Percentiles rank a stretch among this genome's conserved stretches.
Evolutionary conservation across 306 rosid genomes (phyloP).

Genomic region (Cicer judaicum): DNA sequence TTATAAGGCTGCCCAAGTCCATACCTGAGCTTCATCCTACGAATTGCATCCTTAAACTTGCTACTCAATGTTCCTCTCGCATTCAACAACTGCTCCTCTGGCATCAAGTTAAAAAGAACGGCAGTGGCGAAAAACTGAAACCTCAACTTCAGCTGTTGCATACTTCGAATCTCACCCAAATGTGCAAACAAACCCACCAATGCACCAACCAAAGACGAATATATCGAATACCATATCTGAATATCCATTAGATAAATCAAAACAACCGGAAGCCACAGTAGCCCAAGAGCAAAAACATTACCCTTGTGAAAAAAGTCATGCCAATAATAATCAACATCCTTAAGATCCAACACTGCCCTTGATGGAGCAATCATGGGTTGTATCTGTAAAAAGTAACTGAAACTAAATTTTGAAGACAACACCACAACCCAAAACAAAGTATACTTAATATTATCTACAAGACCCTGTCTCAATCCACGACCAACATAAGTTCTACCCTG

Average conservation of each 20-base stretch:
- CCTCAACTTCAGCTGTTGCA: slow-evolving; percentile 77
- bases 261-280: slow-evolving; percentile 85
- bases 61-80: slow-evolving; percentile 65
- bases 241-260: slow-evolving; percentile 89
- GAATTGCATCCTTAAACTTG: slow-evolving; percentile 70
- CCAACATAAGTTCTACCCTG: slow-evolving; percentile 79
- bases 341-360: slow-evolving; percentile 54
- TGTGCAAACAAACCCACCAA: slow-evolving; percentile 82
- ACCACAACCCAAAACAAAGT: slow-evolving; percentile 77
- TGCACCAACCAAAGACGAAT: slow-evolving; percentile 88
- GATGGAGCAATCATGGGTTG: slow-evolving; percentile 81
- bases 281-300: slow-evolving; percentile 58
- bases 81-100: slow-evolving; percentile 81
- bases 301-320: slow-evolving; percentile 53
- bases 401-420: slow-evolving; percentile 72
- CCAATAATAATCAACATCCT: slow-evolving; percentile 59
- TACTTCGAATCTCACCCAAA: slow-evolving; percentile 92
- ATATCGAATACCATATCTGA: slow-evolving; percentile 91
- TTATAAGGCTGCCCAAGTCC: slow-evolving; percentile 83
- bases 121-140: slow-evolving; percentile 95
- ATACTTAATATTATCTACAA: slow-evolving; percentile 71
- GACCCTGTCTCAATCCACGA: slow-evolving; percentile 91
- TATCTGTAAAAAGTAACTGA: slow-evolving; percentile 88
- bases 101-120: slow-evolving; percentile 84
- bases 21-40: slow-evolving; percentile 87